Conservation (phyloP, 208 protist species). For the Histomonas meleagridis region DNA sequence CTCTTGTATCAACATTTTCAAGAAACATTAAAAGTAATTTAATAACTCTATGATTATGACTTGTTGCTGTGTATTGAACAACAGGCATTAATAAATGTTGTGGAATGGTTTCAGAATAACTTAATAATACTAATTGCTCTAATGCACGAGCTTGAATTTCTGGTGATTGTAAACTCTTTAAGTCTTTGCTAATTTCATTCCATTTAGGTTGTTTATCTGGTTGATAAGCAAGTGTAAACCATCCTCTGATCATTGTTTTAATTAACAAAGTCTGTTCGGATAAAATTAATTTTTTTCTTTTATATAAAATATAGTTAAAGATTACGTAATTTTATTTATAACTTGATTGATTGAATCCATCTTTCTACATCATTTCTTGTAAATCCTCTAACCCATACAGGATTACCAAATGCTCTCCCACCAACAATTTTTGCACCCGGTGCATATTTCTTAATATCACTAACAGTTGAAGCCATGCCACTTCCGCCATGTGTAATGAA, state of each 20-base stretch:
- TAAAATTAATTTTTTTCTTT: too few species aligned
- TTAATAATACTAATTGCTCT: constrained; percentile 23
- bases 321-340: too few species aligned
- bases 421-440: too few species aligned
- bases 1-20: background rate
- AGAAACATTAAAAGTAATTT: background rate
- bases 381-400: too few species aligned
- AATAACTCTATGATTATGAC: background rate
- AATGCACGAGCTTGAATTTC: background rate
- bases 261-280: too few species aligned
- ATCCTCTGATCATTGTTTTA: constrained; percentile 19
- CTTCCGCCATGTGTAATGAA: too few species aligned
- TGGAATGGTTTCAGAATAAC: background rate
- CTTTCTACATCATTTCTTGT: too few species aligned
- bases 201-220: constrained; percentile 26
- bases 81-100: background rate
- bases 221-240: background rate
- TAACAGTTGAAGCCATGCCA: too few species aligned
- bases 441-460: too few species aligned
- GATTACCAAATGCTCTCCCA: too few species aligned
- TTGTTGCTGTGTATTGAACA: constrained; percentile 20
- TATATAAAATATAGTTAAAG: too few species aligned
- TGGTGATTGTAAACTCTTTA: background rate
- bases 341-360: too few species aligned
- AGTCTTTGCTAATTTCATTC: background rate